A percentile compares a stretch with the other conserved stretches of the same genome.
These are phyloP conservation scores for Thozetella sp. DNA, from an alignment of 495 filamentous ascomycete genomes.

Conservation along the genomic window DNA sequence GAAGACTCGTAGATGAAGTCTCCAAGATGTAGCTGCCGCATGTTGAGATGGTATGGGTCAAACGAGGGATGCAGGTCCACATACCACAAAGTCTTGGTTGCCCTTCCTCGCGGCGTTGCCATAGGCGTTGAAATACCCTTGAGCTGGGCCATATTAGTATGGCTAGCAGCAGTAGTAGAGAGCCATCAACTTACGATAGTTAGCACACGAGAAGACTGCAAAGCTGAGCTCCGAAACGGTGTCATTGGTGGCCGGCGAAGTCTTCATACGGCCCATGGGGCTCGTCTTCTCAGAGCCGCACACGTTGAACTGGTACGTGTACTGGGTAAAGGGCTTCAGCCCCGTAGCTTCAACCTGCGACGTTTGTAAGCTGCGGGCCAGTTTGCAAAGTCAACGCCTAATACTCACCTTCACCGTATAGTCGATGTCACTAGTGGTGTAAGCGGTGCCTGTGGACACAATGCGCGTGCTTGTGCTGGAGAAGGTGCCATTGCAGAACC, in stretches of 20 bases:
- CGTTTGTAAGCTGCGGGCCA: slow-evolving; percentile 6
- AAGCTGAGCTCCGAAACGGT: slow-evolving; percentile 40
- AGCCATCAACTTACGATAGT: slow-evolving; percentile 41
- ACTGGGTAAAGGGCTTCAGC: slow-evolving; percentile 56
- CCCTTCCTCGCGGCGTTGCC: slow-evolving; percentile 68
- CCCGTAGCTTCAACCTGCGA: slow-evolving; percentile 57
- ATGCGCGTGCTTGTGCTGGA: slow-evolving; percentile 37
- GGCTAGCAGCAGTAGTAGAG: slow-evolving; percentile 18
- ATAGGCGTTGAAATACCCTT: slow-evolving; percentile 63
- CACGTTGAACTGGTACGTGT: slow-evolving; percentile 54
- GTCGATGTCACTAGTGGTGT: slow-evolving; percentile 66
- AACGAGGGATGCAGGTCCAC: no score
- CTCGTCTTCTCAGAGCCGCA: slow-evolving; percentile 44
- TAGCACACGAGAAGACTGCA: slow-evolving; percentile 55
- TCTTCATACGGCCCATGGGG: slow-evolving; percentile 54
- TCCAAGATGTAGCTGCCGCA: no score
- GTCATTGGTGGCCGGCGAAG: slow-evolving; percentile 38
- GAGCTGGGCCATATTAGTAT: slow-evolving; percentile 35
- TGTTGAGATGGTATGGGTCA: no score
- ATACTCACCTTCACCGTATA: slow-evolving; percentile 61
- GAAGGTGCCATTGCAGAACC: slow-evolving; percentile 9
- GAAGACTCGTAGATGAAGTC: slow-evolving; percentile 70
- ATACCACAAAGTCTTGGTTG: slow-evolving; percentile 62
- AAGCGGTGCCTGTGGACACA: slow-evolving; percentile 50
- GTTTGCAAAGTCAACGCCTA: not conserved